These are phyloP conservation scores for Talaromyces ruber DNA, from an alignment of 495 filamentous ascomycete species.

Conservation along the genomic window DNA sequence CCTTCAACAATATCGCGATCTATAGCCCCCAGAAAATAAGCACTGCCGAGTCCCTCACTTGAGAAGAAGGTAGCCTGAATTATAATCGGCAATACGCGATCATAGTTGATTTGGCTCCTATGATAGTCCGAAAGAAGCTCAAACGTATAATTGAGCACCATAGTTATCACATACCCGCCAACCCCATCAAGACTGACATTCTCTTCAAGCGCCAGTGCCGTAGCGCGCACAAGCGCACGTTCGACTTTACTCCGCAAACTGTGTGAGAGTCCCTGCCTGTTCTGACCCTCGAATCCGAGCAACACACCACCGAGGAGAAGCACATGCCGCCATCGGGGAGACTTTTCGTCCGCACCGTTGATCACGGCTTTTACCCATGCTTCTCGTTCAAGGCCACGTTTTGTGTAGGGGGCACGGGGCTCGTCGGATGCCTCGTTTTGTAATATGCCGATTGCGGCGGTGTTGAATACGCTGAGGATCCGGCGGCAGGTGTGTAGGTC, in stretches of 20 bases:
- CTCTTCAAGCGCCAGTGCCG: conserved; percentile 65
- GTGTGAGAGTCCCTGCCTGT: conserved; percentile 52
- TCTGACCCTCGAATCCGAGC: conserved; percentile 67
- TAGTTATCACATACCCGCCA: conserved; percentile 51
- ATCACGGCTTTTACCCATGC: conserved; percentile 80
- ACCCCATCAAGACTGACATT: conserved; percentile 39
- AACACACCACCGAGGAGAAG: conserved; percentile 73
- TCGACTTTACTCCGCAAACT: conserved; percentile 65
- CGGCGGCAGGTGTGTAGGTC: conserved; percentile 65
- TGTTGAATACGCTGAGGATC: conserved; percentile 82
- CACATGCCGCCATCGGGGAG: conserved; percentile 81
- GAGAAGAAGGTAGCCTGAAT: conserved; percentile 60
- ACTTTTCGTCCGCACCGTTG: conserved; percentile 74
- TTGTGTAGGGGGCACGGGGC: conserved; percentile 26
- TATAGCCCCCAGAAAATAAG: conserved; percentile 71
- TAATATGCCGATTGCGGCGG: conserved; percentile 60
- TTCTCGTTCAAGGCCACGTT: conserved; percentile 47
- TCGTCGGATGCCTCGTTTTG: conserved; percentile 42
- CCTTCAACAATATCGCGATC: conserved; percentile 62
- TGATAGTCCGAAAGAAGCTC: conserved; percentile 55
- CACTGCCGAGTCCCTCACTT: conserved; percentile 69
- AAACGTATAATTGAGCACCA: conserved; percentile 76
- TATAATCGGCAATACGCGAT: conserved; percentile 63
- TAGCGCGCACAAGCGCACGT: conserved; percentile 65
- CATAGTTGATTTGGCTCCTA: conserved; percentile 57